A percentile compares a stretch with the other conserved stretches of the same genome.
phyloP scores from a whole-genome alignment of 768 basidiomycete species.

The Pholiota microspora region DNA sequence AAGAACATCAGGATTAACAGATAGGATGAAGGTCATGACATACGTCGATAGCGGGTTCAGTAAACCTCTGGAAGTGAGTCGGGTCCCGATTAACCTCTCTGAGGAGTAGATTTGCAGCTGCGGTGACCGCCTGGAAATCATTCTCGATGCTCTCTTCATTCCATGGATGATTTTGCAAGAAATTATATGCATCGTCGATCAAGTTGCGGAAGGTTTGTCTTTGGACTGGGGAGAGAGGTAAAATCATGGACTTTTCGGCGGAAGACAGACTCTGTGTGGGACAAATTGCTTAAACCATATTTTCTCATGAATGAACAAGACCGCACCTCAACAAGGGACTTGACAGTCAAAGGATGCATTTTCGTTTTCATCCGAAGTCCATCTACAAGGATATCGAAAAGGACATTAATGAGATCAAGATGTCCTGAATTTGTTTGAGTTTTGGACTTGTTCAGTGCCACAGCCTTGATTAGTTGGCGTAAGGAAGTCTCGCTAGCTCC shows the following conservation, averaged over 20 bases:
- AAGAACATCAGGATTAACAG: not conserved
- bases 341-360: constrained; percentile 45
- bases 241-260: constrained; percentile 25
- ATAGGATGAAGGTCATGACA: constrained; percentile 1
- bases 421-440: constrained; percentile 24
- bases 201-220: constrained; percentile 35
- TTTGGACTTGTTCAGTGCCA: constrained; percentile 41
- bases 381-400: constrained; percentile 54
- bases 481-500: constrained; percentile 42
- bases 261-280: constrained; percentile 24
- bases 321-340: constrained; percentile 52
- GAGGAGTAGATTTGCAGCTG: constrained; percentile 53
- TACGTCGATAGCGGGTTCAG: constrained; percentile 22
- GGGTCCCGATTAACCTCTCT: constrained; percentile 45
- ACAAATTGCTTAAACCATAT: not conserved
- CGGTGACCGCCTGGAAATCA: constrained; percentile 51
- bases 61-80: constrained; percentile 36
- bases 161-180: constrained; percentile 50
- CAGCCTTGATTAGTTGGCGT: constrained; percentile 46
- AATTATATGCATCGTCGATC: constrained; percentile 50
- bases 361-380: constrained; percentile 53
- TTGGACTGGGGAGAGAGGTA: constrained; percentile 29
- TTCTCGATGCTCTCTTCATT: constrained; percentile 43
- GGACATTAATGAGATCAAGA: constrained; percentile 32
- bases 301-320: not conserved